phyloP scores from a whole-genome alignment of 2,329 filamentous ascomycete genomes.

The Nothomitra cinnamomea region DNA sequence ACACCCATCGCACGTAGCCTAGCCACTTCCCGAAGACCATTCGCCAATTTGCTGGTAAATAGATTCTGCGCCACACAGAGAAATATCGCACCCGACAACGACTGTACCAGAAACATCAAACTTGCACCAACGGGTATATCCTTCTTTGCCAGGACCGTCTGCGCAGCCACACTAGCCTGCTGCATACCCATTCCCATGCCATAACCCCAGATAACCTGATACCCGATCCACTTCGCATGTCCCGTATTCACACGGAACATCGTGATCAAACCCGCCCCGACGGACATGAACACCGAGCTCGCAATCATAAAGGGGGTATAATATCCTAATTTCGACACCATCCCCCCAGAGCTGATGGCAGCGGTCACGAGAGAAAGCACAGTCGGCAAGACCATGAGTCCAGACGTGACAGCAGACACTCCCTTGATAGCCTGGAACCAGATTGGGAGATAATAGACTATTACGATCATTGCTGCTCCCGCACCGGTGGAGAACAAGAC shows the following conservation, averaged over 20 bases:
- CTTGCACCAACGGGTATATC: too few relatives aligned
- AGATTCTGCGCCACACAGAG: too few relatives aligned
- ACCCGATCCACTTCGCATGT: slow-evolving; percentile 27
- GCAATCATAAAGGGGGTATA: slow-evolving; percentile 40
- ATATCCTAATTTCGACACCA: slow-evolving; percentile 39
- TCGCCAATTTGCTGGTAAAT: too few relatives aligned
- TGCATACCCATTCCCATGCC: slow-evolving; percentile 43
- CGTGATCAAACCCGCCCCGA: slow-evolving; percentile 38
- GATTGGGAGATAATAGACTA: slow-evolving; percentile 6
- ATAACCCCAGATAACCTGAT: slow-evolving; percentile 28
- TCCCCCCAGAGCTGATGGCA: slow-evolving; percentile 29
- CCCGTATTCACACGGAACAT: slow-evolving; percentile 32
- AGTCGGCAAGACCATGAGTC: slow-evolving; percentile 36
- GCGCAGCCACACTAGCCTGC: slow-evolving; percentile 36
- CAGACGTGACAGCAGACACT: slow-evolving; percentile 32
- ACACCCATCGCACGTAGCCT: too few relatives aligned
- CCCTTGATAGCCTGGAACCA: slow-evolving; percentile 30
- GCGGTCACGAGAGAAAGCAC: slow-evolving; percentile 33
- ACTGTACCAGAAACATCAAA: too few relatives aligned
- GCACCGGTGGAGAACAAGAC: slow-evolving; percentile 17
- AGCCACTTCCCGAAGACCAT: too few relatives aligned
- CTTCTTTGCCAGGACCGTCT: slow-evolving; percentile 33
- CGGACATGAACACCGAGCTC: slow-evolving; percentile 30
- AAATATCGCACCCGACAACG: too few relatives aligned
- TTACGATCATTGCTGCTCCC: neutral